Evolutionary conservation across 164 flowering plant species (phyloP).

Genomic region (Malania oleifera): DNA sequence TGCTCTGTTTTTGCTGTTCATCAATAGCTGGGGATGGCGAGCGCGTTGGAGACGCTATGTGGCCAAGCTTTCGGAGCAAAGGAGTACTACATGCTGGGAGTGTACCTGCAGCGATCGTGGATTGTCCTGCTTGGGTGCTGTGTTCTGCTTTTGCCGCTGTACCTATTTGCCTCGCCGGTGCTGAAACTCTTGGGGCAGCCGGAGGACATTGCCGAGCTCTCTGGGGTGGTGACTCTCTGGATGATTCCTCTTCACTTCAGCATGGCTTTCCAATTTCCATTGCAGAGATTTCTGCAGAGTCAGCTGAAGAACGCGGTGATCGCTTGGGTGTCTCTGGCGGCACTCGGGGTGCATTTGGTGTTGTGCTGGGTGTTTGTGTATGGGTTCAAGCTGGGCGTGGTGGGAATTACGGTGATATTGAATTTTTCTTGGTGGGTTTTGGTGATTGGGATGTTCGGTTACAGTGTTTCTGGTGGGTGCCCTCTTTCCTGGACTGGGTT

Average conservation of each 20-base stretch:
- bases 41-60: slow-evolving; percentile 51
- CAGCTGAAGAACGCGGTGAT: slow-evolving; percentile 36
- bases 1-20: not conserved
- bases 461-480: slow-evolving; percentile 35
- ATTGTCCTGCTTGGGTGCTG: slow-evolving; percentile 32
- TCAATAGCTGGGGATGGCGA: slow-evolving; percentile 52
- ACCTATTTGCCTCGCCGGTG: slow-evolving; percentile 35
- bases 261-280: slow-evolving; percentile 46
- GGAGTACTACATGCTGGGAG: slow-evolving; percentile 43
- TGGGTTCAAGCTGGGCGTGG: slow-evolving; percentile 29
- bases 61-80: slow-evolving; percentile 58
- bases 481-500: slow-evolving; percentile 49
- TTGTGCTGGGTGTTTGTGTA: slow-evolving; percentile 41
- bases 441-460: slow-evolving; percentile 28
- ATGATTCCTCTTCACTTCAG: slow-evolving; percentile 51
- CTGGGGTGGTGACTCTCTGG: slow-evolving; percentile 29
- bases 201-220: slow-evolving; percentile 30
- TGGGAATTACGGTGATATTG: slow-evolving; percentile 29
- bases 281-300: slow-evolving; percentile 45
- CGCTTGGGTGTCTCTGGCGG: slow-evolving; percentile 36
- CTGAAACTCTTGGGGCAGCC: slow-evolving; percentile 38
- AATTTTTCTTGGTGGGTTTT: slow-evolving; percentile 48
- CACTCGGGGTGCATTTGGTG: slow-evolving; percentile 27
- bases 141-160: slow-evolving; percentile 34
- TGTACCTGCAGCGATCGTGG: slow-evolving; percentile 51